Conservation (phyloP, 257 asterid genomes). For the Solanum clarkiae region DNA sequence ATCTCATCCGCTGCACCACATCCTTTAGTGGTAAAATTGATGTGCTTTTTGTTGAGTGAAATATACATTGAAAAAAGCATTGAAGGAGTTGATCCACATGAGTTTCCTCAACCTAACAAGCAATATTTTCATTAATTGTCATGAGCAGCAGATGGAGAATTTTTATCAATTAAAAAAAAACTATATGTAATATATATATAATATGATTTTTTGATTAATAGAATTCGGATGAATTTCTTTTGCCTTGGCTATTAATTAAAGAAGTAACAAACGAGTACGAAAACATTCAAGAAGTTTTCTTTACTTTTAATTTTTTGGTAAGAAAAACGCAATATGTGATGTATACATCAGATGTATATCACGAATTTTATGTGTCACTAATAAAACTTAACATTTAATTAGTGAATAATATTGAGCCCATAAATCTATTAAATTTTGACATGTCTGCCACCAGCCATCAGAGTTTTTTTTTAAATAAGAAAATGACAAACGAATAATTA, state of each 20-base stretch:
- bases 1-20: too few relatives aligned
- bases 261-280: neutral
- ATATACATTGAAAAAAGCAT: neutral
- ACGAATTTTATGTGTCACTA: neutral
- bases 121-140: neutral
- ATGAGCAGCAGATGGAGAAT: neutral
- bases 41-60: neutral
- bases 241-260: neutral
- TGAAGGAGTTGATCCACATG: neutral
- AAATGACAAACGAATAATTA: neutral
- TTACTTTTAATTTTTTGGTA: neutral
- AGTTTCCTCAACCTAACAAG: neutral
- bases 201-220: neutral
- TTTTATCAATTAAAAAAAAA: neutral
- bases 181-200: neutral
- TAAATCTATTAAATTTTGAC: neutral
- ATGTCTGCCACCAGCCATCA: neutral
- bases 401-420: neutral
- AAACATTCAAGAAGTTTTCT: neutral
- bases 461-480: too few relatives aligned
- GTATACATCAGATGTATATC: too few relatives aligned
- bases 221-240: neutral
- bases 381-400: neutral
- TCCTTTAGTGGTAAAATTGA: neutral
- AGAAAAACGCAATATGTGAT: too few relatives aligned